phyloP scores from a whole-genome alignment of 1,284 basidiomycete genomes.

The Cystobasidiaceae sp. region DNA sequence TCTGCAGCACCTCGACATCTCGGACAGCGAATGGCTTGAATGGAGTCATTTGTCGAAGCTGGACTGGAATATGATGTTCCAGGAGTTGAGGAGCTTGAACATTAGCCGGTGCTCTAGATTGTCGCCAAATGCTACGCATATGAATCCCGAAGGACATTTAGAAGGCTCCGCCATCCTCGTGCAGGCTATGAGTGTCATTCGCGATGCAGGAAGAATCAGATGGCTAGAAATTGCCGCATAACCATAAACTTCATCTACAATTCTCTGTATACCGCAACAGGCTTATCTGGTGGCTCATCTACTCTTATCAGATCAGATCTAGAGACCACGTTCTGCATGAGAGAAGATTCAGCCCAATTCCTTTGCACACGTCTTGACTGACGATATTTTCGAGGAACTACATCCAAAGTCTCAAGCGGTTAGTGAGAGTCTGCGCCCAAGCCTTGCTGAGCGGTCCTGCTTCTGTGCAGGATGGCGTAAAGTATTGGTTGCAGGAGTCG shows the following conservation, averaged over 20 bases:
- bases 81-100: background rate
- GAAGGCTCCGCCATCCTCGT: constrained; percentile 4
- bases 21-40: constrained; percentile 4
- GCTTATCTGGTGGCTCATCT: background rate
- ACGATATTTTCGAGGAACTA: constrained; percentile 98
- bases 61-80: background rate
- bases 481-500: too few relatives aligned
- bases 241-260: background rate
- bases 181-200: constrained; percentile 5
- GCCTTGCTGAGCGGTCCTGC: too few relatives aligned
- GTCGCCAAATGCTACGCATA: constrained; percentile 1
- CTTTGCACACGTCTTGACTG: constrained; percentile 95
- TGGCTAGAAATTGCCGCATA: constrained; percentile 21
- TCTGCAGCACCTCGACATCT: constrained; percentile 8
- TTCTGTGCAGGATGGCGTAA: too few relatives aligned
- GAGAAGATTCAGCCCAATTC: constrained; percentile 96
- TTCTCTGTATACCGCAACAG: background rate
- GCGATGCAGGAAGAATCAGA: constrained; percentile 1
- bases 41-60: constrained; percentile 11
- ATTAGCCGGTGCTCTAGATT: background rate
- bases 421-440: too few relatives aligned
- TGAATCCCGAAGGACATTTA: constrained; percentile 10
- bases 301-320: too few relatives aligned
- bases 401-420: constrained; percentile 90
- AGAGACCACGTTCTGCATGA: constrained; percentile 88